Evolutionary conservation across 768 basidiomycete species (phyloP), one percentile per base, ranked within the genome.

Genomic region (Mycena venus): DNA sequence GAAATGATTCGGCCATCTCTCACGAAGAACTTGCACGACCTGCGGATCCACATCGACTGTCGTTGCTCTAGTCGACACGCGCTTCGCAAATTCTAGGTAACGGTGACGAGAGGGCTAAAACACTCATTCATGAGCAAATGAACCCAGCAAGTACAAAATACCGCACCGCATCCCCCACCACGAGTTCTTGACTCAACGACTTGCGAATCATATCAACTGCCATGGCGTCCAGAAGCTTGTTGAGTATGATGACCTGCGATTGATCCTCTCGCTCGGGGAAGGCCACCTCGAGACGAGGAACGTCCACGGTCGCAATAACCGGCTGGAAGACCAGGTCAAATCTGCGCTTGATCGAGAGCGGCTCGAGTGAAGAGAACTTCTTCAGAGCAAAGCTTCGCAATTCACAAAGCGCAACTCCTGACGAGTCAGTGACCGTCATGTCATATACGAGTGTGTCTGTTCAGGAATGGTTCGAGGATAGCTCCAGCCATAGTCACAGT

Each of bases 321-420:
- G 72, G 59, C 29, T 73, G 72, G 29, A 67, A 73, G 19, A 47
- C 47, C 4, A 61, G n/a, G 8, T 72, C 70, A 5, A 64, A 36
- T 64, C 70, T 42, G n/a, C 62, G 55, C 4, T 47, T 6, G 4
- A 72, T 17, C 12, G 60, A 10, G 25, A 25, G 1, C 15, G 42
- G 61, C 12, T n/a, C 4, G 14, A n/a, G n/a, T n/a, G 8, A 21
- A 5, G 62, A 11, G 29, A 58, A 59, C 29, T 59, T 58, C 29
- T 29, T 21, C 1, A 44, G 12, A 7, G 3, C 25, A 1, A 71
- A 15, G 19, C 23, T 64, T 1, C 47, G 70, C 0, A 68, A 58
- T 27, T 73, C 61, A 44, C 61, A 63, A 3, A 73, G 29, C 1
- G 49, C 51, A 4, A 47, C 9, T 6, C 72, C 72, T 2, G 42